These are phyloP conservation scores for Fusarium verticillioides DNA, from an alignment of 2,329 filamentous ascomycete species.

Conservation along the genomic window DNA sequence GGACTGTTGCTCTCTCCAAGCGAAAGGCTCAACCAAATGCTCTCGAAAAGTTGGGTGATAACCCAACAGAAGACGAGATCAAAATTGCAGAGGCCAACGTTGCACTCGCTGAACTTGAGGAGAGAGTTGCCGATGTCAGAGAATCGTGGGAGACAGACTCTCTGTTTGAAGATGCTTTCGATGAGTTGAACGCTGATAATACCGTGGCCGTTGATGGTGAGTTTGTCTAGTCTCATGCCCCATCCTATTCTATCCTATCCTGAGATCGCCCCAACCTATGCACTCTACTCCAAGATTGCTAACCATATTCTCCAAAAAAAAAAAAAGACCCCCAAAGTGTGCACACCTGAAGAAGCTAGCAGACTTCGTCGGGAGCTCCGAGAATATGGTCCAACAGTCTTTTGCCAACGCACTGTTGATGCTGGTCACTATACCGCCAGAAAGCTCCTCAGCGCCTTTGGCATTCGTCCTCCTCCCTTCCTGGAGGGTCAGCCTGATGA, in stretches of 20 bases:
- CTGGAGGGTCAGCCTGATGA: constrained; percentile 76
- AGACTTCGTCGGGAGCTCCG: constrained; percentile 77
- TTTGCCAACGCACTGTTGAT: constrained; percentile 78
- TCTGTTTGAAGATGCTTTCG: constrained; percentile 70
- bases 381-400: constrained; percentile 79
- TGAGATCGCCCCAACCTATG: neutral
- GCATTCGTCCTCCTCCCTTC: constrained; percentile 77
- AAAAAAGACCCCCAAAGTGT: constrained; percentile 59
- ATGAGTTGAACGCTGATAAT: constrained; percentile 66
- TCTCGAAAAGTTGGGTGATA: constrained; percentile 49
- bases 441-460: constrained; percentile 88
- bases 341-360: constrained; percentile 75
- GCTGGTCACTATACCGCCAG: constrained; percentile 77
- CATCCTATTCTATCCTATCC: neutral
- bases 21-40: constrained; percentile 51
- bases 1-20: constrained; percentile 48
- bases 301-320: constrained; percentile 12
- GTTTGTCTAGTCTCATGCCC: constrained; percentile 42
- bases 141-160: constrained; percentile 73
- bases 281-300: constrained; percentile 2
- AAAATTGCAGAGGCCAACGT: constrained; percentile 51
- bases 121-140: constrained; percentile 61
- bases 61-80: constrained; percentile 51
- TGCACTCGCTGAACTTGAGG: constrained; percentile 59
- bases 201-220: constrained; percentile 59